Base-by-base conservation (phyloP, 129 eudicot species). In the Flaveria robusta region DNA sequence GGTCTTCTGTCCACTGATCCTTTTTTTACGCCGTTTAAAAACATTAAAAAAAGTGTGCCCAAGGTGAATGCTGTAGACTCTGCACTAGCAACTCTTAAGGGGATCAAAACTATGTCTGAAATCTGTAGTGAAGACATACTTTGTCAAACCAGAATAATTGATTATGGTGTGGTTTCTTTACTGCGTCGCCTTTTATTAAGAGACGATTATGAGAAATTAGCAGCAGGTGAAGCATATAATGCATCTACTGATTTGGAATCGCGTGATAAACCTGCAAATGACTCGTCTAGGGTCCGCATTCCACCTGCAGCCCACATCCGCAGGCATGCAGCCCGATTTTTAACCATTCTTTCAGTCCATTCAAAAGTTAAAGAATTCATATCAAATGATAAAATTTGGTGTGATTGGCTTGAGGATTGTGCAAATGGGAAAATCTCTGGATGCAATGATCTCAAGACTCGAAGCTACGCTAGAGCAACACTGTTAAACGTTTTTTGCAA, bases 371-470 rank as follows among this genome's bases (percentile, higher is more conserved):
- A 91, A 83, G 87, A 86, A 67, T 79, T 73, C 22, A 89, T 95
- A 49, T 55, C 74, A 26, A 89, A 81, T 11, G 99, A 95, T 79
- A 81, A 84, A 78, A 70, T 52, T 39, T 89, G 91, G 99, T 82
- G 92, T 77, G 83, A 81, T 29, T 95, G 99, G 99, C 99, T 91
- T 74, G 96, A 95, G 69, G 92, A 95, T 12, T 95, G 99, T 83
- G 97, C 99, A 60, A 87, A 85, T 72, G 97, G 99, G 18, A 85
- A 82, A 60, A 85, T 95, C 66, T 86, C 83, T 7, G 95, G 96
- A 20, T 95, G 96, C 81, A 85, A 85, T 82, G 99, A 95, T 80
- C 87, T 83, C 46, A 95, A 95, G 78, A 89, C 82, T 81, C 97
- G 84, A 84, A 95, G 99, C 78, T 91, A 91, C 80, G 97, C 99